Conservation (phyloP, 2,329 filamentous ascomycete genomes). For the Cercospora janseana region DNA sequence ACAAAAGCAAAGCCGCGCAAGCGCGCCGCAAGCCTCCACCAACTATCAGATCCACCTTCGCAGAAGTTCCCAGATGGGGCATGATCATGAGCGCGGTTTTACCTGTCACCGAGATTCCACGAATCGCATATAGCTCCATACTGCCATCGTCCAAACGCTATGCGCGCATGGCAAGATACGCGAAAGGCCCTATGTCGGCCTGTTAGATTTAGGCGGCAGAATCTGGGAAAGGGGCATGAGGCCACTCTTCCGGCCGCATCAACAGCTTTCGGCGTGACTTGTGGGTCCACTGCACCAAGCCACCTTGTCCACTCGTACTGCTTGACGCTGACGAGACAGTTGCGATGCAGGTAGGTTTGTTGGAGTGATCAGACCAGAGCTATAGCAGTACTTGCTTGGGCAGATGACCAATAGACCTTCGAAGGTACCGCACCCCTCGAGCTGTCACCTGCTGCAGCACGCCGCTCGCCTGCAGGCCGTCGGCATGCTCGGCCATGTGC, state of each 20-base stretch:
- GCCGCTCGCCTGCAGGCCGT: constrained; percentile 4
- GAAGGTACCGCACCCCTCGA: constrained; percentile 1
- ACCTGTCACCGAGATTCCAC: no score
- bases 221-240: not conserved
- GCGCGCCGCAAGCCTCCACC: constrained; percentile 1
- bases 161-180: no score
- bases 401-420: not conserved
- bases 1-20: constrained; percentile 1
- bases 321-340: not conserved
- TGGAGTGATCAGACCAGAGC: constrained; percentile 1
- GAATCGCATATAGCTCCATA: no score
- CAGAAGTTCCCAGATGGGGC: not conserved
- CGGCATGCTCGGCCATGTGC: not conserved
- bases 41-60: not conserved
- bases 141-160: no score
- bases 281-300: not conserved
- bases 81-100: not conserved
- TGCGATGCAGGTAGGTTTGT: constrained; percentile 1
- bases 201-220: no score
- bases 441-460: constrained; percentile 8
- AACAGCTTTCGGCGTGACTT: constrained; percentile 1
- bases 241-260: constrained; percentile 3
- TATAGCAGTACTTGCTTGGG: constrained; percentile 1
- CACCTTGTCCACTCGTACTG: not conserved
- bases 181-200: no score